These are phyloP conservation scores for Fusarium phyllophilum DNA, from an alignment of 2,329 filamentous ascomycete genomes.

Conservation along the genomic window DNA sequence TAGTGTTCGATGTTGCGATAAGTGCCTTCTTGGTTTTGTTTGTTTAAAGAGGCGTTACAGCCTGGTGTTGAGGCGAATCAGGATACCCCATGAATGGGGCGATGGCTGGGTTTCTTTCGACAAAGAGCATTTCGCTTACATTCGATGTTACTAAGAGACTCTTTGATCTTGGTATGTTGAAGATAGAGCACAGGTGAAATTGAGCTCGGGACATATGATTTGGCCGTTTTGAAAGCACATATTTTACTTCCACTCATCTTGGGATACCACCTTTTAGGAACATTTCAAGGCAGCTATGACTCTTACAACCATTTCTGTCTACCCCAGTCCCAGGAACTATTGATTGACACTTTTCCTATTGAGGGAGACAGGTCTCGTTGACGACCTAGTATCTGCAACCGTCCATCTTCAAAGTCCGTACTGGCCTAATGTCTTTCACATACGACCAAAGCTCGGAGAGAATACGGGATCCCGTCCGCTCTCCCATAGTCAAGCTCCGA, in stretches of 20 bases:
- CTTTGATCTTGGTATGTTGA: background rate
- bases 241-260: background rate
- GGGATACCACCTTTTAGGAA: background rate
- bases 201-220: background rate
- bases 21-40: background rate
- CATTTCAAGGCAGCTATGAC: background rate
- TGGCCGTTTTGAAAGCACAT: background rate
- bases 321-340: background rate
- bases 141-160: background rate
- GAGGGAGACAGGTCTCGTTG: background rate
- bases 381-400: background rate
- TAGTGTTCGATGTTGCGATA: background rate
- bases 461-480: constrained; percentile 19
- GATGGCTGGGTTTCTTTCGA: background rate
- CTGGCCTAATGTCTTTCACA: background rate
- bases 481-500: constrained; percentile 18
- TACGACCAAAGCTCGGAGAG: constrained; percentile 18
- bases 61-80: constrained; percentile 35
- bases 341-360: background rate
- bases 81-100: constrained; percentile 9
- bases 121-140: background rate
- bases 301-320: background rate
- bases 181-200: background rate
- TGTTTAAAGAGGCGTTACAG: constrained; percentile 16
- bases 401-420: background rate